These are phyloP conservation scores for Prunus mume DNA, from an alignment of 306 rosid species.

Conservation along the genomic window DNA sequence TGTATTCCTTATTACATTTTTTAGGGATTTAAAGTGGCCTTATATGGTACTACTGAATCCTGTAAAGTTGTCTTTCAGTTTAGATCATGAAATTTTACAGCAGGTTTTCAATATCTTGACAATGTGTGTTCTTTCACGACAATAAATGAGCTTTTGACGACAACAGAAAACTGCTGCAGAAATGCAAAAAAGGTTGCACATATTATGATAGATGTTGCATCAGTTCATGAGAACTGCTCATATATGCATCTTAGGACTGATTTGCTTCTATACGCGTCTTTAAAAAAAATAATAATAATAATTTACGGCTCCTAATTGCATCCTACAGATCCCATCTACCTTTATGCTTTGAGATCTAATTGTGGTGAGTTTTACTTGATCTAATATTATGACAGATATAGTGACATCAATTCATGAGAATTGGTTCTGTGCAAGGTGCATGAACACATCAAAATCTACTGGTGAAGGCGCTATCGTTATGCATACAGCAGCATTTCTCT, in stretches of 20 bases:
- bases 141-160: neutral
- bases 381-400: conserved; percentile 61
- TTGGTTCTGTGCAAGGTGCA: conserved; percentile 92
- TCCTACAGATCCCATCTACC: neutral
- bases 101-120: neutral
- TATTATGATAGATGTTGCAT: conserved; percentile 64
- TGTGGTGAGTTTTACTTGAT: conserved; percentile 18
- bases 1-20: neutral
- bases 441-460: conserved; percentile 83
- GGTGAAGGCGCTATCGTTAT: conserved; percentile 90
- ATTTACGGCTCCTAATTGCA: too few species aligned
- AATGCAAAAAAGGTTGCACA: neutral
- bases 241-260: neutral
- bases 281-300: too few species aligned
- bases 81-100: neutral
- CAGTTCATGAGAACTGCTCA: conserved; percentile 70
- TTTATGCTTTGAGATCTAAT: neutral
- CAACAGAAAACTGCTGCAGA: neutral
- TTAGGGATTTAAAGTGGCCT: neutral
- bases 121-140: neutral
- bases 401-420: conserved; percentile 86
- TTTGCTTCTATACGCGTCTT: neutral
- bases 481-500: conserved; percentile 75
- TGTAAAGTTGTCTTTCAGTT: neutral
- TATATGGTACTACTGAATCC: neutral